These are phyloP conservation scores for Nitzschia palea DNA, from an alignment of 108 stramenopile genomes.

Conservation along the genomic window DNA sequence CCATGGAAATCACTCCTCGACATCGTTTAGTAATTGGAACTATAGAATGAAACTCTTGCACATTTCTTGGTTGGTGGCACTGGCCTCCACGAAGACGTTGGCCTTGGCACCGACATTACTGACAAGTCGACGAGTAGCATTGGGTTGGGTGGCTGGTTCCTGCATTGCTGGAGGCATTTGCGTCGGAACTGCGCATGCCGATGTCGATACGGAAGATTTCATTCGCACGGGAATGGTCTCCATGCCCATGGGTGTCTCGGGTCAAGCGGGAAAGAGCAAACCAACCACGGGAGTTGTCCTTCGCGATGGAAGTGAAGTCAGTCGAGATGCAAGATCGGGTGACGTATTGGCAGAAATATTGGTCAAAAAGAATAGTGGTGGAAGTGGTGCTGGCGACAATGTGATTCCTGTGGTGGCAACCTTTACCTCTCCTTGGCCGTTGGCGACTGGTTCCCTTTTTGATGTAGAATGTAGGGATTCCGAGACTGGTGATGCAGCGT, in stretches of 20 bases:
- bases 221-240: constrained; percentile 49
- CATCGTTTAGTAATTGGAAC: too few relatives aligned
- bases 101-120: not conserved
- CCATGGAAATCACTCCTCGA: too few relatives aligned
- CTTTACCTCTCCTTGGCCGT: constrained; percentile 68
- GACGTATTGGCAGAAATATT: constrained; percentile 78
- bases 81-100: not conserved
- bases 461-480: constrained; percentile 84
- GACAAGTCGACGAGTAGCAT: constrained; percentile 1
- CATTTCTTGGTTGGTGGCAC: not conserved
- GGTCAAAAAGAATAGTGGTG: constrained; percentile 34
- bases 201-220: constrained; percentile 44
- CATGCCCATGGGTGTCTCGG: constrained; percentile 78
- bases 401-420: constrained; percentile 53
- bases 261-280: constrained; percentile 68
- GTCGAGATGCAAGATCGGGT: constrained; percentile 46
- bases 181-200: not conserved
- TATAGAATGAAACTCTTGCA: too few relatives aligned
- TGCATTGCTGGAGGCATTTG: not conserved
- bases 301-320: constrained; percentile 73
- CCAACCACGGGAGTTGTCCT: constrained; percentile 79
- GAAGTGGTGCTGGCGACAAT: constrained; percentile 25
- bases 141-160: constrained; percentile 1
- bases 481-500: constrained; percentile 79
- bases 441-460: constrained; percentile 67